These are phyloP conservation scores for Vitis hybrid DNA, from an alignment of 177 flowering plant genomes.

Conservation along the genomic window DNA sequence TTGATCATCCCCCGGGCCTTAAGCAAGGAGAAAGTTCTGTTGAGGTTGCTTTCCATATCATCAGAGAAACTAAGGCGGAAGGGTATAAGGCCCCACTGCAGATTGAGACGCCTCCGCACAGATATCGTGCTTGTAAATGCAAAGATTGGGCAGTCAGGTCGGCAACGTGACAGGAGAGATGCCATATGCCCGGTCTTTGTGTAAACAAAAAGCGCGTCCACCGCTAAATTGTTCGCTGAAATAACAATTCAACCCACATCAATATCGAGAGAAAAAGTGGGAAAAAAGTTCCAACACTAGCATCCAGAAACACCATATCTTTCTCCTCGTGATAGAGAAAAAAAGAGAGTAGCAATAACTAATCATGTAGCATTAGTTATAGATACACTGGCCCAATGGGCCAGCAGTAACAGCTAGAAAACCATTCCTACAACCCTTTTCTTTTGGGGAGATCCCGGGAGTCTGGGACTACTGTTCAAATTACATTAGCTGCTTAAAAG, in stretches of 20 bases:
- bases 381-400: not conserved
- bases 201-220: conserved; percentile 89
- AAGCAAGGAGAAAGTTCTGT: conserved; percentile 81
- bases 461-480: too few species aligned
- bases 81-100: conserved; percentile 97
- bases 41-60: conserved; percentile 95
- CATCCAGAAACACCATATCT: not conserved
- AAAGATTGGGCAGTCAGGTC: conserved; percentile 97
- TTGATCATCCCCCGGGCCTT: conserved; percentile 92
- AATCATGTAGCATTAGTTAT: not conserved
- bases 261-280: not conserved
- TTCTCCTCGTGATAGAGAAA: not conserved
- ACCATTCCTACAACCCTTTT: too few species aligned
- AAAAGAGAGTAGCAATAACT: not conserved
- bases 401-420: too few species aligned
- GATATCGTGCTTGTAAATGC: conserved; percentile 82
- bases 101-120: conserved; percentile 80
- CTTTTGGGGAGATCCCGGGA: too few species aligned
- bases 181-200: conserved; percentile 93
- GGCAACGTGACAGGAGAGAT: conserved; percentile 87
- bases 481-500: too few species aligned
- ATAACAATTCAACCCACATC: conserved; percentile 7
- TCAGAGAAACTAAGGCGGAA: conserved; percentile 86
- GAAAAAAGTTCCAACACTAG: not conserved
- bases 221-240: conserved; percentile 90